These are phyloP conservation scores for Cornus controversa DNA, from an alignment of 148 eudicot genomes.

Conservation along the genomic window DNA sequence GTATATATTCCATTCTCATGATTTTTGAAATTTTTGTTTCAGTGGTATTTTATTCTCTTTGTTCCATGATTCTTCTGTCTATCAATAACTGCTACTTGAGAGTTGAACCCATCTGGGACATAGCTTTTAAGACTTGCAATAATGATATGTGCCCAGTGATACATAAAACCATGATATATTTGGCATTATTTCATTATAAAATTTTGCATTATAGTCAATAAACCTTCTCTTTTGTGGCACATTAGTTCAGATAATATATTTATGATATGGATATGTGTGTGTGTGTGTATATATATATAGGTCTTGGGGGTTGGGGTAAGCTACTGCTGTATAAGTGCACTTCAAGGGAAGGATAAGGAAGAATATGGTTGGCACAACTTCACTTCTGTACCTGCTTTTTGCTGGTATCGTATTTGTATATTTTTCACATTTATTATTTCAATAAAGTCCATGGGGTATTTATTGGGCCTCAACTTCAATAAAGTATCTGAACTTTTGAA, in stretches of 20 bases:
- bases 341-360: background rate
- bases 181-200: too few species aligned
- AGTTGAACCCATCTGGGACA: background rate
- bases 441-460: background rate
- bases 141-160: too few species aligned
- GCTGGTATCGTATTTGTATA: too few species aligned
- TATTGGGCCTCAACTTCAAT: background rate
- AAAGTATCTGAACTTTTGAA: too few species aligned
- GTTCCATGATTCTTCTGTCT: too few species aligned
- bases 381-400: background rate
- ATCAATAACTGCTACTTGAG: background rate
- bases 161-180: too few species aligned
- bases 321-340: background rate
- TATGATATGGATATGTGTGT: too few species aligned
- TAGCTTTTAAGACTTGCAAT: too few species aligned
- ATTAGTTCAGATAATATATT: too few species aligned
- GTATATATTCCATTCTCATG: slow-evolving; percentile 36
- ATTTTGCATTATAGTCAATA: too few species aligned
- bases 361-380: background rate
- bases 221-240: too few species aligned
- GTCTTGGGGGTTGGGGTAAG: background rate
- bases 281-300: too few species aligned
- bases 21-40: background rate
- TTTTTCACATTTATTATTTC: background rate
- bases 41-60: background rate